Conservation (phyloP, 805 yeast genomes). For the Hanseniaspora opuntiae region DNA sequence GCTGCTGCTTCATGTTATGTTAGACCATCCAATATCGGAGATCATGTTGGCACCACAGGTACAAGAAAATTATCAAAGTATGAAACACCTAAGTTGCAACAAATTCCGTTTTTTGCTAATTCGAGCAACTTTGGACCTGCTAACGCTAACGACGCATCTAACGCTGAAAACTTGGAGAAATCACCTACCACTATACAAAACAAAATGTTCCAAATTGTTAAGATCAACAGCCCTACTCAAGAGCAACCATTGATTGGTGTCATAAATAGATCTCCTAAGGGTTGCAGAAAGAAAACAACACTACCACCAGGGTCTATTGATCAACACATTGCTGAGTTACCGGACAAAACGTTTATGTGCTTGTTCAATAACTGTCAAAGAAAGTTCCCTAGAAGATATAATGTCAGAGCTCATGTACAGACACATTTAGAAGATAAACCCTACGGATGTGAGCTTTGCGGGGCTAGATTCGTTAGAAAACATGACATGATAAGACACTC, state of each 20-base stretch:
- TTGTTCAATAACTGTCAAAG: constrained; percentile 67
- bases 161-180: too few relatives aligned
- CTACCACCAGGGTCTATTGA: constrained; percentile 85
- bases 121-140: neutral
- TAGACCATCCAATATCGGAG: neutral
- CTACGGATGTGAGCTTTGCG: constrained; percentile 61
- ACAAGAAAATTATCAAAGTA: constrained; percentile 9
- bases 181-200: neutral
- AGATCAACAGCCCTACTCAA: constrained; percentile 9
- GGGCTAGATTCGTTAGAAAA: constrained; percentile 81
- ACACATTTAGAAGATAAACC: constrained; percentile 94
- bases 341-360: constrained; percentile 62
- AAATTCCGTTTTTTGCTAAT: constrained; percentile 8
- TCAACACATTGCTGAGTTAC: constrained; percentile 68
- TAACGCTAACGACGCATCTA: neutral
- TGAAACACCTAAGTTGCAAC: constrained; percentile 10
- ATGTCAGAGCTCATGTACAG: constrained; percentile 88
- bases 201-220: constrained; percentile 6
- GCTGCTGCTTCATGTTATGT: too few relatives aligned
- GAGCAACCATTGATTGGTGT: constrained; percentile 10
- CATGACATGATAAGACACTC: constrained; percentile 87
- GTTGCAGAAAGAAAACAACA: constrained; percentile 29
- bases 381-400: constrained; percentile 74
- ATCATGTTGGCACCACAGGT: neutral
- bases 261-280: constrained; percentile 13